phyloP scores from a whole-genome alignment of 805 yeast genomes.

The Candida koratica region DNA sequence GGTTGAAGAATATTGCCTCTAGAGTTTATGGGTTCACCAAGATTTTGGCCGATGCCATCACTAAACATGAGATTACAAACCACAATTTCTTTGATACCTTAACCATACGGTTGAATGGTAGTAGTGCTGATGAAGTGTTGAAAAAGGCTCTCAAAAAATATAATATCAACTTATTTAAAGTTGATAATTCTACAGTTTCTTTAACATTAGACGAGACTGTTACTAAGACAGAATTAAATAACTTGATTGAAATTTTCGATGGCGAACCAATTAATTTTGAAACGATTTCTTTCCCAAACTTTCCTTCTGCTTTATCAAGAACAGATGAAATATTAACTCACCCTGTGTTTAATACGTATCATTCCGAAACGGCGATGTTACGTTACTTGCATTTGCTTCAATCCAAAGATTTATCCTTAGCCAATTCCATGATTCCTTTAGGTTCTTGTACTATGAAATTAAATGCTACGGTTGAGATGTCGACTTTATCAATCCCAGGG shows the following conservation, averaged over 20 bases:
- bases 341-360: constrained; percentile 80
- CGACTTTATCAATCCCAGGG: constrained; percentile 92
- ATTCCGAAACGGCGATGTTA: constrained; percentile 91
- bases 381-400: constrained; percentile 86
- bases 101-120: constrained; percentile 53
- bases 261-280: constrained; percentile 14
- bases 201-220: constrained; percentile 92
- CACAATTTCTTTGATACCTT: constrained; percentile 82
- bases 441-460: constrained; percentile 99
- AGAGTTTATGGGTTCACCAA: constrained; percentile 74
- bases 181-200: constrained; percentile 55
- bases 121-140: constrained; percentile 54
- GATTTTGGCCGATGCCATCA: constrained; percentile 59
- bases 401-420: constrained; percentile 82
- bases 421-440: constrained; percentile 94
- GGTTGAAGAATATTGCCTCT: constrained; percentile 71
- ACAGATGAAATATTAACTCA: constrained; percentile 60
- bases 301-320: constrained; percentile 50
- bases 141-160: constrained; percentile 52
- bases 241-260: constrained; percentile 30
- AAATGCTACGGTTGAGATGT: constrained; percentile 93
- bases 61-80: constrained; percentile 49
- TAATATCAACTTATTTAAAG: constrained; percentile 75
- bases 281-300: constrained; percentile 39
- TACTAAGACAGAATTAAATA: constrained; percentile 53